Base-by-base conservation (phyloP, 306 rosid genomes). In the Quercus variabilis region DNA sequence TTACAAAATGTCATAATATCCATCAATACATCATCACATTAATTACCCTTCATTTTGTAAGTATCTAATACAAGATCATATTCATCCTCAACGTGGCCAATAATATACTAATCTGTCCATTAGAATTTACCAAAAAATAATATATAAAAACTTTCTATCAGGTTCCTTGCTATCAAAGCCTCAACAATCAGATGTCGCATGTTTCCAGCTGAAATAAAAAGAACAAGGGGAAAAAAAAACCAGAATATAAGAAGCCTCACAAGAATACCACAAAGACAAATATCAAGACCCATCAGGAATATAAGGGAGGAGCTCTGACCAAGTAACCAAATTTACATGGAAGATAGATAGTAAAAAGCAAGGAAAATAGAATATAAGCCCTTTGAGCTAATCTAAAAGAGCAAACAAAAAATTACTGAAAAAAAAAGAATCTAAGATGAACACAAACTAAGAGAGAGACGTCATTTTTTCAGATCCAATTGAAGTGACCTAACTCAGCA, bases 201-300 rank as follows among this genome's bases (percentile, higher is more conserved):
- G 3, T 38, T 38, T 7, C 0, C 3, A 38, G 2, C 0, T 38
- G 3, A 38, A 38, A 38, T 1, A 7, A 38, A 38, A 38, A 38
- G 0, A 7, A 38, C 0, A 35, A 1, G 2, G 2, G 1, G 1
- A 25, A 69, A 60, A 78, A 75, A 5, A 31, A 1, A 67, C 78
- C 62, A 74, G 76, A 59, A 56, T 26, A 69, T 74, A 30, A 83
- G 68, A 74, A 79, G 35, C n/a, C 19, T 62, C n/a, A 55, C 8
- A 35, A 6, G 41, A 59, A 62, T 69, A 69, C 77, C 55, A 73
- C 49, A 72, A 33, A 70, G 58, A 67, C n/a, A 38, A 35, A 68
- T 43, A 31, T 55, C 56, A 67, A 78, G 54, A 38, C 55, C 15
- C 51, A 75, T 26, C 59, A 81, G 69, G 60, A 38, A 38, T 38